Base-by-base conservation (phyloP, 805 yeast genomes). In the Ogataea parapolymorpha region DNA sequence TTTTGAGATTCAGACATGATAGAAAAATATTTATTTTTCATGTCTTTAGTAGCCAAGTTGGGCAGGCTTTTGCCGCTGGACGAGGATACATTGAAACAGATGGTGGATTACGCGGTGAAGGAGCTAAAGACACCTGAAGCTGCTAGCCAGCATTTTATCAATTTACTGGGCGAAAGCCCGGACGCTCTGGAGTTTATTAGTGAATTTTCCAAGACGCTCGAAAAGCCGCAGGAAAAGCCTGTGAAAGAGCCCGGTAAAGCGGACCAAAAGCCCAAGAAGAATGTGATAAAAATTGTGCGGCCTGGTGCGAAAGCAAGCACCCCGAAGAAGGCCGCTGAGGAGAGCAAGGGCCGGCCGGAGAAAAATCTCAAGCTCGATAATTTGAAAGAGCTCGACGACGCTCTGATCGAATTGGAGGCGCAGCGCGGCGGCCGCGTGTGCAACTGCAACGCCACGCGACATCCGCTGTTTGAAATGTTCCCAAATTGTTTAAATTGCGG, bases 401-500 rank as follows among this genome's bases (percentile, higher is more conserved):
- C 74, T 0, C 52, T 77, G 35, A 56, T 59, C 16, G 72, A 71
- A 27, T 48, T 77, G 28, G 82, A 77, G 48, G 49, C 69, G 2
- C 34, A 28, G 18, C 26, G 34, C 10, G 33, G 37, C 7, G 45
- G 24, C 20, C 45, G 53, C 39, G 56, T 45, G 4, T 90, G 98
- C 58, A 77, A 82, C 47, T 90, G 98, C 56, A 85, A 82, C 79
- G 97, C 91, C 1, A 76, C 84, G 0, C 69, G 85, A 45, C 99
- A 93, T 57, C 95, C 96, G 3, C 65, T 93, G 23, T 84, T 88
- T 48, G 95, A 86, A 42, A 74, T 84, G 48, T 93, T 95, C 2
- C 98, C 99, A 1, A 93, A 93, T 59, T 93, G 99, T 55, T 64
- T 93, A 29, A 80, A 84, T 45, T 93, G 99, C 61, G 99, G 99